Evolutionary conservation across 2,329 filamentous ascomycete genomes (phyloP), one percentile per base, ranked within the genome.

Genomic region (Mycocentrospora acerina): DNA sequence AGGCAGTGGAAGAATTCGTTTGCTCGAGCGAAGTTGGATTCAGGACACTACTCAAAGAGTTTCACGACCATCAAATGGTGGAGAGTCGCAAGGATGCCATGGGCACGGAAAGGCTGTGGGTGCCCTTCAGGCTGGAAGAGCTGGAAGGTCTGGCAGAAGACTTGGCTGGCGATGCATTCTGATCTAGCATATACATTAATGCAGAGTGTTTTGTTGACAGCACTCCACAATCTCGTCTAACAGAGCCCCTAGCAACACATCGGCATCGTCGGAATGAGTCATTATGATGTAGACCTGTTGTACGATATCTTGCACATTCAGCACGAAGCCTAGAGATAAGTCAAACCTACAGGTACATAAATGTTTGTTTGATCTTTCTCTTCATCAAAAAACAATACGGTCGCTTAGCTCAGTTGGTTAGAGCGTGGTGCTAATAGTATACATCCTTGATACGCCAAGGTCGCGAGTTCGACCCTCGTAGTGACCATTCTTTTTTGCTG

Each of bases 41-140:
- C 71, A 79, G 93, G 44, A 95, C 90, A 17, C 67, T 98, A 62
- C 70, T 98, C 47, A 97, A 97, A 71, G 93, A 98, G 79, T 93
- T 98, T 66, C 89, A 96, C 63, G 93, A 98, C 59, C 93, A 98
- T 72, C 89, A 96, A 61, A 97, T 98, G 82, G 86, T 98, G 48
- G 88, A 88, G 38, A 94, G 87, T 46, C 81, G 83, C 46, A 91
- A 91, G 61, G 91, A 98, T 65, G 79, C 80, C 0, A 74, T 90
- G 40, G 93, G 93, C 3, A 90, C 86, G 2, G 93, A 97, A 64
- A 73, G 93, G 35, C 68, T 98, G 31, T 86, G 87, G 51, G 81
- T 95, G 11, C 93, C 93, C 0, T 89, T 97, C 60, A 77, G 84
- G 29, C 85, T 84, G 53, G 90, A 95, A 49, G 93, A 98, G 69